Base-by-base conservation (phyloP, 2,329 filamentous ascomycete species). In the Cytospora leucostoma region DNA sequence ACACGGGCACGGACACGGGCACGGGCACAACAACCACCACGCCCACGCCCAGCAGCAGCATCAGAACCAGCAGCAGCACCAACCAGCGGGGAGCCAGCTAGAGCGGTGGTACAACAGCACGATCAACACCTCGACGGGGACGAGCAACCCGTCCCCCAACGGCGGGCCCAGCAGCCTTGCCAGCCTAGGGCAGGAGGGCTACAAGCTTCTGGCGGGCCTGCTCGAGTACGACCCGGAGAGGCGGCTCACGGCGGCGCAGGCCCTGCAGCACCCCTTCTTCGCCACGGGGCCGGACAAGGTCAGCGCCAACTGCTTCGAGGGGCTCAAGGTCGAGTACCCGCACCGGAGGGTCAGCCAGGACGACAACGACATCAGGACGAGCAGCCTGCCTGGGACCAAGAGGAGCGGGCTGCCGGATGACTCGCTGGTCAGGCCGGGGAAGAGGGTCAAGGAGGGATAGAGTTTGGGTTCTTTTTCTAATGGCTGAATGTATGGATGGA, bases 191-290 rank as follows among this genome's bases (percentile, higher is more conserved):
- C 75, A 83, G 1, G 91, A 97, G 67, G 94, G 95, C 2, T 92
- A 93, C 73, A 89, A 90, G 68, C 80, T 99, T 2, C 84, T 99
- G 1, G 85, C 90, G 4, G 88, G 88, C 0, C 81, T 99, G 56
- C 84, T 99, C 12, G 92, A 97, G 71, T 99, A 98, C 74, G 94
- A 99, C 74, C 95, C 95, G 0, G 85, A 90, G 59, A 93, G 93
- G 74, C 86, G 95, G 4, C 82, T 98, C 62, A 96, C 92, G 1
- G 95, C 95, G 0, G 88, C 92, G 51, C 86, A 93, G 71, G 95
- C 95, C 1, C 80, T 99, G n/a, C 86, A 92, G 70, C 93, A 97
- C 70, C 87, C 91, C 0, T 98, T 97, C 76, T 99, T 99, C 74
- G 84, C 81, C 38, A 88, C 87, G 70, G 88, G 88, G 2, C 61